phyloP scores from a whole-genome alignment of 2,329 filamentous ascomycete species.

The Venturiaceae sp. region DNA sequence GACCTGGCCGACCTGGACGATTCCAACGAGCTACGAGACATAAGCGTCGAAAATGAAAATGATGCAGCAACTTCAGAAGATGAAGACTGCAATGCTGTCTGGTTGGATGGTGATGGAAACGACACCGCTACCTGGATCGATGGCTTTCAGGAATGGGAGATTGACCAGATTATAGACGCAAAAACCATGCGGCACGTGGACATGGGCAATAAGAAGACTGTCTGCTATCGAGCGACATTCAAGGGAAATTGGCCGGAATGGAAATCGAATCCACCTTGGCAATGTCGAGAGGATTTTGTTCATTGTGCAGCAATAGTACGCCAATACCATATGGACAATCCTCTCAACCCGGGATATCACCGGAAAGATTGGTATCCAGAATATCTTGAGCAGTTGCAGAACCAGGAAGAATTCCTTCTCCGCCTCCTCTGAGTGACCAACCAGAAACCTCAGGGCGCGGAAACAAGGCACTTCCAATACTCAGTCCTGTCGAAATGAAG shows the following conservation, averaged over 20 bases:
- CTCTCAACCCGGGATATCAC: not conserved
- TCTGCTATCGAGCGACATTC: not conserved
- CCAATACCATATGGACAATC: not conserved
- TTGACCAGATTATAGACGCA: not conserved
- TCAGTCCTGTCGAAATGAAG: too few relatives aligned
- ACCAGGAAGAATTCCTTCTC: too few relatives aligned
- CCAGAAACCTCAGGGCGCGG: too few relatives aligned
- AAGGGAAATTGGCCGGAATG: not conserved
- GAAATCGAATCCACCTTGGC: not conserved
- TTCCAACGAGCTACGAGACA: too few relatives aligned
- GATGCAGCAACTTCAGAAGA: not conserved
- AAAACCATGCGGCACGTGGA: not conserved
- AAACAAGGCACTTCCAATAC: too few relatives aligned
- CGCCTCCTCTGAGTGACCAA: too few relatives aligned
- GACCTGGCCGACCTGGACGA: too few relatives aligned
- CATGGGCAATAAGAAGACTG: not conserved
- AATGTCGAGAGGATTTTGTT: not conserved
- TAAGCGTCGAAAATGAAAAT: too few relatives aligned
- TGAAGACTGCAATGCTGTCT: not conserved
- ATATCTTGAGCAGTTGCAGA: too few relatives aligned
- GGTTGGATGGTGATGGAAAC: not conserved
- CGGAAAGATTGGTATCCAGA: not conserved
- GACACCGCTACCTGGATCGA: not conserved
- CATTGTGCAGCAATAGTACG: not conserved
- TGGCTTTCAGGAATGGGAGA: not conserved